These are phyloP conservation scores for Dimocarpus longan DNA, from an alignment of 345 rosid genomes.

Conservation along the genomic window DNA sequence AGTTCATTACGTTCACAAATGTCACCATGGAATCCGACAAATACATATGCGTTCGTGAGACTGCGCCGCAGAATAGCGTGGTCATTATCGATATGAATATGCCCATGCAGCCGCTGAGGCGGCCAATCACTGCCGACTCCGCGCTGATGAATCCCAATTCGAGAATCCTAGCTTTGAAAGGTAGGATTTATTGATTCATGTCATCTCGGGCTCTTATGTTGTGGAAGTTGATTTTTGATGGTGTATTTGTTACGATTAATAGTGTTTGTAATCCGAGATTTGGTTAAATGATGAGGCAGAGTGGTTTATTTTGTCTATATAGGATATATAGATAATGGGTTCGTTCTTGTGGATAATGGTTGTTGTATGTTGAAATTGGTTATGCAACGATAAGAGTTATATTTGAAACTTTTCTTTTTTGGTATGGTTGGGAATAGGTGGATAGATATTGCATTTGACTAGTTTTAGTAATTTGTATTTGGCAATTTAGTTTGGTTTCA, in stretches of 20 bases:
- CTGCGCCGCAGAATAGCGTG: slow-evolving; percentile 96
- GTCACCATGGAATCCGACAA: slow-evolving; percentile 99
- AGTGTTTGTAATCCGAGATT: background rate
- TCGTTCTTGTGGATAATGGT: no score
- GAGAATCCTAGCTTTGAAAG: slow-evolving; percentile 83
- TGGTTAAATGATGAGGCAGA: background rate
- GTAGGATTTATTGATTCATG: slow-evolving; percentile 27
- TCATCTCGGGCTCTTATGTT: background rate
- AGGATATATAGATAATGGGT: background rate
- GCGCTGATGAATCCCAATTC: slow-evolving; percentile 94
- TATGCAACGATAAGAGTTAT: no score
- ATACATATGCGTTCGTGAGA: slow-evolving; percentile 95
- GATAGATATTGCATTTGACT: background rate
- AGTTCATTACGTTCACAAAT: slow-evolving; percentile 86
- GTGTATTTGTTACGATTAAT: background rate
- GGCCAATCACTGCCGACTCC: slow-evolving; percentile 96
- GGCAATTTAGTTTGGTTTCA: background rate
- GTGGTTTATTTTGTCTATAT: background rate
- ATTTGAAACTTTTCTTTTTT: no score
- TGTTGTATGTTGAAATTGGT: slow-evolving; percentile 1
- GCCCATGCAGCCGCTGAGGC: slow-evolving; percentile 95
- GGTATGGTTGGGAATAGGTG: background rate
- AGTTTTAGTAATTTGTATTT: background rate
- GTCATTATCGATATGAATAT: slow-evolving; percentile 90
- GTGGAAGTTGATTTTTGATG: background rate